phyloP scores from a whole-genome alignment of 108 stramenopile species.

The Nitzschia sp. region DNA sequence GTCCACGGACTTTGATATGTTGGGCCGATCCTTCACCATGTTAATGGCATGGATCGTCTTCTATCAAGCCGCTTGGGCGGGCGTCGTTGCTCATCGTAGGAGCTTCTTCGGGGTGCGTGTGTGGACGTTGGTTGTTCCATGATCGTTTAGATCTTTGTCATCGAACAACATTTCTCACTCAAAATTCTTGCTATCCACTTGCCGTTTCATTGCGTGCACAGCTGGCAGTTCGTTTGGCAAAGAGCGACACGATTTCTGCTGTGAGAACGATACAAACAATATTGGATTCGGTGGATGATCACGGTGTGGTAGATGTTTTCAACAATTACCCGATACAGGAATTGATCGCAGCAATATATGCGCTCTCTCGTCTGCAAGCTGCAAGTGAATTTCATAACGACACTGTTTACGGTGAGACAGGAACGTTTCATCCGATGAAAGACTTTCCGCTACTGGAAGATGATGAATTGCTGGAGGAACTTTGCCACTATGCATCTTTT shows the following conservation, averaged over 20 bases:
- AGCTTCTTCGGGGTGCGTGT: not conserved
- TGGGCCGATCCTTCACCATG: not conserved
- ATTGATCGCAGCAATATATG: constrained; percentile 14
- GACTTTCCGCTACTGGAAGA: constrained; percentile 19
- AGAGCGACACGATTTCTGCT: constrained; percentile 46
- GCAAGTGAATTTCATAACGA: constrained; percentile 3
- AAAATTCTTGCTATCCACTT: not conserved
- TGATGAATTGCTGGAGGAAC: constrained; percentile 42
- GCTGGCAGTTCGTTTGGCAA: constrained; percentile 50
- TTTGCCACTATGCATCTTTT: constrained; percentile 58
- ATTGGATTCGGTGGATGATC: constrained; percentile 47
- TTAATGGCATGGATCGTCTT: constrained; percentile 3
- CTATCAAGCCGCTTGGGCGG: not conserved
- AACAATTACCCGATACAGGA: constrained; percentile 24
- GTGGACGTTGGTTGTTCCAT: not conserved
- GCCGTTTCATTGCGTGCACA: not conserved
- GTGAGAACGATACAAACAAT: constrained; percentile 57
- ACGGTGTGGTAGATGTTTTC: constrained; percentile 60
- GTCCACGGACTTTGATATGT: not conserved
- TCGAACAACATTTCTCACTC: no score
- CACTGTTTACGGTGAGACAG: not conserved
- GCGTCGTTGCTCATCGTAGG: not conserved
- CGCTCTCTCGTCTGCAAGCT: constrained; percentile 15
- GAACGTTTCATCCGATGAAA: not conserved
- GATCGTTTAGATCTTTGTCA: not conserved